Percentiles rank a stretch among this genome's conserved stretches.
Conservation (phyloP, 257 asterid species). For the Primulina huaijiensis region DNA sequence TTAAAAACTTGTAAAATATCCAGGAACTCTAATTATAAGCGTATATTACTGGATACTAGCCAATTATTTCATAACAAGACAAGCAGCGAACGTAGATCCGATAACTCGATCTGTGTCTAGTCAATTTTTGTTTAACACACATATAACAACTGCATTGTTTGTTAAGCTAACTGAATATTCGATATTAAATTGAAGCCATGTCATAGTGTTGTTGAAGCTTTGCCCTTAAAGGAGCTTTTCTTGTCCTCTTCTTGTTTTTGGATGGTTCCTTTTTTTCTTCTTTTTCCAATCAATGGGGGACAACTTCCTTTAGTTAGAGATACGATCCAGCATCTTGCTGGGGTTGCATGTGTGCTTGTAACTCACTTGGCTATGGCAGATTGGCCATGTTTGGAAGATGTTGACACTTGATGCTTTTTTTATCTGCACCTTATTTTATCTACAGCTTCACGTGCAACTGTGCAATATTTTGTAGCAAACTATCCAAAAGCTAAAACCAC, state of each 20-base stretch:
- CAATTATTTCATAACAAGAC: not conserved
- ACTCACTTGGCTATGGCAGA: conserved; percentile 24
- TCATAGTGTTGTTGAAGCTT: no score
- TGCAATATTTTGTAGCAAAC: not conserved
- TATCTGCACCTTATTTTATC: conserved; percentile 9
- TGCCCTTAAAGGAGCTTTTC: conserved; percentile 9
- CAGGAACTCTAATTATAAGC: not conserved
- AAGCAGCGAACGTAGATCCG: not conserved
- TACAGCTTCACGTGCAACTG: conserved; percentile 19
- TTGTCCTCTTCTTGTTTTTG: conserved; percentile 27
- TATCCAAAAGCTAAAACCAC: not conserved
- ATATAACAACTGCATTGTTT: not conserved
- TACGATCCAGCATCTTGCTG: conserved; percentile 38
- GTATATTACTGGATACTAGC: not conserved
- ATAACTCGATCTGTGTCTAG: not conserved
- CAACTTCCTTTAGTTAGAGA: conserved; percentile 51
- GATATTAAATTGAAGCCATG: no score
- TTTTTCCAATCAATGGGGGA: conserved; percentile 31
- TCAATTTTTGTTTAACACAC: not conserved
- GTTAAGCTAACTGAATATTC: not conserved
- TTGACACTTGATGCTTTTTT: conserved; percentile 5
- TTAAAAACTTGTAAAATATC: not conserved
- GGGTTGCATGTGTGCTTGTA: conserved; percentile 25
- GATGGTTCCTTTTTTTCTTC: not conserved
- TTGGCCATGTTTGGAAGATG: conserved; percentile 23